Base-by-base conservation (phyloP, 352 stramenopile genomes). In the Pythium dissotocum region DNA sequence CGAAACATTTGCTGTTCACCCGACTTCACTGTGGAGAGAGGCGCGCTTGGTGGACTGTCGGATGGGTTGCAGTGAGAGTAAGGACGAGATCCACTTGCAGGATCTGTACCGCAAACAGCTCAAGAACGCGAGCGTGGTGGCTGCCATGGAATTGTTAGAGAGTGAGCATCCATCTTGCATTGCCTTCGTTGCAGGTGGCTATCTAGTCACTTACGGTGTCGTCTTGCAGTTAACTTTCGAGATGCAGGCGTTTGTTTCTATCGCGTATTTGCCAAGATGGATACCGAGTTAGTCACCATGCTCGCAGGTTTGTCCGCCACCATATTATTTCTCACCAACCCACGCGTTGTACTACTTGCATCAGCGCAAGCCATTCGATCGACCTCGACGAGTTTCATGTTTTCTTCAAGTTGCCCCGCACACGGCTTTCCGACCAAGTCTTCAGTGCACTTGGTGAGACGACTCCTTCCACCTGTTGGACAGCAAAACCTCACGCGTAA, bases 301-400 rank as follows among this genome's bases (percentile, higher is more conserved):
- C 2, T 16, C 32, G 6, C 56, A 32, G 2, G 12, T 36, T 24
- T 24, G 21, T 24, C 21, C 21, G 21, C 21, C 21, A 24, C 21
- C 21, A 24, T 24, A 24, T 24, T 24, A 24, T 24, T 24, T 24
- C 21, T 24, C 21, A 24, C 21, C 21, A 24, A 24, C 21, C 21
- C 21, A 24, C 21, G 21, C 21, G 21, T 24, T 24, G 21, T 24
- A 24, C 21, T 24, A 24, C 26, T 2, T 16, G 1, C n/a, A 14
- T 9, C 32, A 88, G 80, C 10, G 69, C 49, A n/a, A 89, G 78
- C 67, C 77, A 83, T 61, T 76, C 78, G n/a, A 86, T 87, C 35
- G 78, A 84, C 48, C 52, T 89, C 36, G 70, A 82, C 35, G 77
- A 89, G 58, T 76, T 87, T 30, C 76, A 86, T 35, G 62, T 59